Evolutionary conservation across 2,329 filamentous ascomycete genomes (phyloP).

Genomic region (Ophiostoma piceae): DNA sequence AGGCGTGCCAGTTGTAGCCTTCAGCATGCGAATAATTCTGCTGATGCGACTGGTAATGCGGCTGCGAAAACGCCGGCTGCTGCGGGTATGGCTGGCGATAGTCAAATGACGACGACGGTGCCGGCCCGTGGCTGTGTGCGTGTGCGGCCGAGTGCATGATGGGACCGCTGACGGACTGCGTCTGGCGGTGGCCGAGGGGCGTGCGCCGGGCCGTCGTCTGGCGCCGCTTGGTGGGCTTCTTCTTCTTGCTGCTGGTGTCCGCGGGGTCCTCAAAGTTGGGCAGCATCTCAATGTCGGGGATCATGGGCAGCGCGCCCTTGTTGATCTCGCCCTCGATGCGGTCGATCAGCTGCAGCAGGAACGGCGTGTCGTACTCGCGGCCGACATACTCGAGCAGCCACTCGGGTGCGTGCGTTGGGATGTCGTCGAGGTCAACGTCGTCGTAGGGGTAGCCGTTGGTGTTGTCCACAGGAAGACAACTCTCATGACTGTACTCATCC

Average conservation of each 20-base stretch:
- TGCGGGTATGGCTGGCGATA: background rate
- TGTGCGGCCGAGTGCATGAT: background rate
- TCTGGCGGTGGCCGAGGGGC: constrained; percentile 30
- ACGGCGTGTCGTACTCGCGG: constrained; percentile 43
- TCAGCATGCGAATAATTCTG: background rate
- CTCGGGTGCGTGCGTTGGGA: constrained; percentile 39
- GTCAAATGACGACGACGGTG: background rate
- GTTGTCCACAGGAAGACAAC: constrained; percentile 20
- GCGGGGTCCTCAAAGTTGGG: constrained; percentile 42
- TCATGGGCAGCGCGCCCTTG: constrained; percentile 39
- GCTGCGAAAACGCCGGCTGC: background rate
- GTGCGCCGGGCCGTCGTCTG: background rate
- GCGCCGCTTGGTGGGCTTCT: constrained; percentile 21
- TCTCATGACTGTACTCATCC: too few species aligned
- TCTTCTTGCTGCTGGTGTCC: constrained; percentile 24
- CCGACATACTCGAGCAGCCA: constrained; percentile 47
- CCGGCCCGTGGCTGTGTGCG: background rate
- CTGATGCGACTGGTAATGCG: background rate
- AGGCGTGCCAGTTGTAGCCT: background rate
- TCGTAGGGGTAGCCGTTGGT: constrained; percentile 30
- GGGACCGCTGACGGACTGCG: constrained; percentile 22
- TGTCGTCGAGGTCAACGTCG: background rate
- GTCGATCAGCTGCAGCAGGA: constrained; percentile 45
- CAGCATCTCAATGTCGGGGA: constrained; percentile 56
- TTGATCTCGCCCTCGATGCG: constrained; percentile 45